Percentiles rank a stretch among this genome's conserved stretches.
Conservation (phyloP, 2,329 filamentous ascomycete species). For the Cytospora chrysosperma region DNA sequence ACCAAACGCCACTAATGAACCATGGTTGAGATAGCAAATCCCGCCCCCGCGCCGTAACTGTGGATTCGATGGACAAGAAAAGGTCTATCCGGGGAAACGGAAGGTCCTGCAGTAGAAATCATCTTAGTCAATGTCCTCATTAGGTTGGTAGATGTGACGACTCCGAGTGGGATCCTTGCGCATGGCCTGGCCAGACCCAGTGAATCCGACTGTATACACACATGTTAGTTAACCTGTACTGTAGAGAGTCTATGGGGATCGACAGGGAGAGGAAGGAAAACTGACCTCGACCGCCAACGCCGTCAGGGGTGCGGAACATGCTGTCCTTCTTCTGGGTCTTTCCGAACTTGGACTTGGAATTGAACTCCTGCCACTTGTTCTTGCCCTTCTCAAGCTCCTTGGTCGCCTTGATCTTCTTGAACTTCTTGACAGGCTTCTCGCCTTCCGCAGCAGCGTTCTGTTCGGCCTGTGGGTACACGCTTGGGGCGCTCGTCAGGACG, state of each 20-base stretch:
- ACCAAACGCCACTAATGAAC: conserved; percentile 24
- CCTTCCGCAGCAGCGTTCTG: conserved; percentile 64
- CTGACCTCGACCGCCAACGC: conserved; percentile 81
- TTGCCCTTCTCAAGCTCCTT: conserved; percentile 90
- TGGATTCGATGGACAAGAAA: not conserved
- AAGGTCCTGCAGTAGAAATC: conserved; percentile 29
- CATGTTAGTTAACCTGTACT: conserved; percentile 31
- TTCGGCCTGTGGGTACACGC: conserved; percentile 56
- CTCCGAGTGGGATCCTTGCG: conserved; percentile 82
- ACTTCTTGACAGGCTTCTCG: conserved; percentile 73
- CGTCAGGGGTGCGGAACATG: conserved; percentile 93
- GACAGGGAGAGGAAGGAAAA: conserved; percentile 1
- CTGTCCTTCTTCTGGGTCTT: conserved; percentile 80
- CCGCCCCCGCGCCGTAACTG: not conserved
- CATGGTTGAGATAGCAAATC: not conserved
- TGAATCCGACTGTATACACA: conserved; percentile 75
- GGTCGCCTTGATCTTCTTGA: conserved; percentile 88
- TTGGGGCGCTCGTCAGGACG: conserved; percentile 56
- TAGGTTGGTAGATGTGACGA: conserved; percentile 81
- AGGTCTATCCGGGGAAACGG: conserved; percentile 14
- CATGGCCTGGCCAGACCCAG: conserved; percentile 93
- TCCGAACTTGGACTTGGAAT: conserved; percentile 69
- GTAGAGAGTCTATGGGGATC: not conserved
- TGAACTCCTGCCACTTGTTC: conserved; percentile 93
- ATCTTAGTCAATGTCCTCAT: conserved; percentile 68